A percentile compares a stretch with the other conserved stretches of the same genome.
phyloP scores from a whole-genome alignment of 2,329 filamentous ascomycete species.

The Colletotrichum sp. region DNA sequence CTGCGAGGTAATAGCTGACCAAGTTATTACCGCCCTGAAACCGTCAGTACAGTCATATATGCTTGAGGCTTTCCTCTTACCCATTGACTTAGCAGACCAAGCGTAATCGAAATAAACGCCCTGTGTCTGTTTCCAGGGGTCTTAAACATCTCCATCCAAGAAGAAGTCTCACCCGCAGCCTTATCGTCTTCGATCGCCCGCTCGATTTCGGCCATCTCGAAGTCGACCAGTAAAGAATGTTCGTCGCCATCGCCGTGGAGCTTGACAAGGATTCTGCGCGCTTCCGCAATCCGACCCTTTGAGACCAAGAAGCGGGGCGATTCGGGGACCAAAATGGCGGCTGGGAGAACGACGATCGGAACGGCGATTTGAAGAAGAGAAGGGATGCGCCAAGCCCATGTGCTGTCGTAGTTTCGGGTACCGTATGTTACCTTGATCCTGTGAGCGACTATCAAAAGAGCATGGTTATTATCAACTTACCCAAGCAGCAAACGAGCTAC shows the following conservation, averaged over 20 bases:
- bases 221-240: slow-evolving; percentile 39
- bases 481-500: background rate
- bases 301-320: slow-evolving; percentile 19
- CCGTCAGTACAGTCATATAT: background rate
- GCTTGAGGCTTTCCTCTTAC: background rate
- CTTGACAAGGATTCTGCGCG: slow-evolving; percentile 38
- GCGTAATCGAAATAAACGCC: slow-evolving; percentile 29
- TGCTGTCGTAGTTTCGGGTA: background rate
- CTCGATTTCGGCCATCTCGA: slow-evolving; percentile 1
- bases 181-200: slow-evolving; percentile 4
- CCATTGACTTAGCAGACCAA: slow-evolving; percentile 41
- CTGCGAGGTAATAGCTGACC: slow-evolving; percentile 31
- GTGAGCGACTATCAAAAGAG: background rate
- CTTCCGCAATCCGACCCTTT: slow-evolving; percentile 21
- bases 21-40: slow-evolving; percentile 33
- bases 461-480: fast-evolving
- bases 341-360: slow-evolving; percentile 1
- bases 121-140: slow-evolving; percentile 21
- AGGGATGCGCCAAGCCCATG: background rate
- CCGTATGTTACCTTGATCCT: background rate
- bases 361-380: background rate
- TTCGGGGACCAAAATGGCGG: slow-evolving; percentile 26
- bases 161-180: background rate
- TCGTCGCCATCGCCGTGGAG: slow-evolving; percentile 47
- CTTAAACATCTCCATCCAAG: slow-evolving; percentile 47